Evolutionary conservation across 345 rosid species (phyloP).

Genomic region (Salix suchowensis): DNA sequence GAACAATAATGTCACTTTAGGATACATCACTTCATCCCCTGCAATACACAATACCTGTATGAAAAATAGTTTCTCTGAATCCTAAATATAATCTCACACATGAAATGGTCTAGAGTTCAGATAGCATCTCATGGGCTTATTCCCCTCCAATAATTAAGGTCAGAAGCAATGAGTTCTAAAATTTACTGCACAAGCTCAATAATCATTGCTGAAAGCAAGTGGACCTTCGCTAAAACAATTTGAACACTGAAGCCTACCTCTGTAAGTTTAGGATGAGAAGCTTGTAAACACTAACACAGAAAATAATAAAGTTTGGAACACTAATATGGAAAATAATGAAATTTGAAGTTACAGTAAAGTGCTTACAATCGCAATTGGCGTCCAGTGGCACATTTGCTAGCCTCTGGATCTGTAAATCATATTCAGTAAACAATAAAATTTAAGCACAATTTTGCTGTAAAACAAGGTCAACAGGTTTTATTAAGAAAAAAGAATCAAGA

Average conservation of each 20-base stretch:
- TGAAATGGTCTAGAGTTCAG: background rate
- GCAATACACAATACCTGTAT: no score
- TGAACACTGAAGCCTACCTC: background rate
- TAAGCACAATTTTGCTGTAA: background rate
- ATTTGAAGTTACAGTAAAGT: background rate
- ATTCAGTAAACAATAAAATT: slow-evolving; percentile 15
- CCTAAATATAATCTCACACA: background rate
- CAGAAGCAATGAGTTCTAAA: background rate
- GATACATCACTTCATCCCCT: background rate
- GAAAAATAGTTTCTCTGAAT: background rate
- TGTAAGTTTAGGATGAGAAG: background rate
- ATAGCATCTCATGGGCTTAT: background rate
- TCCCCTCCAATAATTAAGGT: background rate
- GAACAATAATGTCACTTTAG: background rate
- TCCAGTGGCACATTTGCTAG: slow-evolving; percentile 62
- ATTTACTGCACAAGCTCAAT: background rate
- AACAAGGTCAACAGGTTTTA: slow-evolving; percentile 13
- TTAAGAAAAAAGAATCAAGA: background rate
- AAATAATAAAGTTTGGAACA: background rate
- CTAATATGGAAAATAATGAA: background rate
- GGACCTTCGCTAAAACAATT: background rate
- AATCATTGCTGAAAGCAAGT: background rate
- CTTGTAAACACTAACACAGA: background rate
- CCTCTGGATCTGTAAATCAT: slow-evolving; percentile 67
- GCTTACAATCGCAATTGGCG: slow-evolving; percentile 89